These are phyloP conservation scores for Mycena filopes DNA, from an alignment of 768 basidiomycete genomes.

Conservation along the genomic window DNA sequence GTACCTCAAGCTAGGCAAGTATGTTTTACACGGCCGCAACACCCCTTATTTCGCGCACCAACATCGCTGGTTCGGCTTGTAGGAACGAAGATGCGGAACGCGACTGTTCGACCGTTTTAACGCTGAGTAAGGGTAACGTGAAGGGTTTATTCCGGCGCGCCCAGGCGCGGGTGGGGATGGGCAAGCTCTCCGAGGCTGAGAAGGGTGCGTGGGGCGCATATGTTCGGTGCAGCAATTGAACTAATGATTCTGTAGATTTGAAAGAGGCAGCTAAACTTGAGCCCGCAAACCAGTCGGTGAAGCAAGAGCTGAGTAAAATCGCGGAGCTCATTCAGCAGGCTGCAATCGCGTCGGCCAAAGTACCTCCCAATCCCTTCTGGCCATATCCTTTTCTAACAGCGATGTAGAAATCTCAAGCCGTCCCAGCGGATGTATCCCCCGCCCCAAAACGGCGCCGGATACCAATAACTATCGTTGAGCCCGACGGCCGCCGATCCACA, in stretches of 20 bases:
- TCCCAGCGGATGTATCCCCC: constrained; percentile 27
- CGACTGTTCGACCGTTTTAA: constrained; percentile 78
- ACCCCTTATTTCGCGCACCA: constrained; percentile 22
- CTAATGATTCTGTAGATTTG: constrained; percentile 61
- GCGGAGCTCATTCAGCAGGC: constrained; percentile 49
- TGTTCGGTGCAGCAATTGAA: neutral
- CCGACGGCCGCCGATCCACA: constrained; percentile 23
- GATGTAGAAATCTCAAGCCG: constrained; percentile 41
- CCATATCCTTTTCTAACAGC: neutral
- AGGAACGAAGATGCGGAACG: constrained; percentile 85
- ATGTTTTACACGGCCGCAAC: constrained; percentile 49
- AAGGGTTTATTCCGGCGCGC: constrained; percentile 86
- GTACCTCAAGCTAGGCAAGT: constrained; percentile 96
- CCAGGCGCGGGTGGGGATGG: constrained; percentile 73
- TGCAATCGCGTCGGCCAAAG: constrained; percentile 42
- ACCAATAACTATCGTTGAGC: constrained; percentile 46
- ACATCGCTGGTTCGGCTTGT: constrained; percentile 28
- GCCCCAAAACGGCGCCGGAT: constrained; percentile 63
- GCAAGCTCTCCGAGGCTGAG: constrained; percentile 65
- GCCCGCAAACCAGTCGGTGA: constrained; percentile 69
- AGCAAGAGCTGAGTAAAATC: constrained; percentile 69
- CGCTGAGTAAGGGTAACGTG: constrained; percentile 66
- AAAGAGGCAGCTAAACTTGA: constrained; percentile 67
- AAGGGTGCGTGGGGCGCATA: constrained; percentile 58
- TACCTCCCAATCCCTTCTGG: constrained; percentile 29